Percentiles rank a stretch among this genome's conserved stretches.
phyloP scores from a whole-genome alignment of 179 eudicot genomes.

The Dionaea muscipula region DNA sequence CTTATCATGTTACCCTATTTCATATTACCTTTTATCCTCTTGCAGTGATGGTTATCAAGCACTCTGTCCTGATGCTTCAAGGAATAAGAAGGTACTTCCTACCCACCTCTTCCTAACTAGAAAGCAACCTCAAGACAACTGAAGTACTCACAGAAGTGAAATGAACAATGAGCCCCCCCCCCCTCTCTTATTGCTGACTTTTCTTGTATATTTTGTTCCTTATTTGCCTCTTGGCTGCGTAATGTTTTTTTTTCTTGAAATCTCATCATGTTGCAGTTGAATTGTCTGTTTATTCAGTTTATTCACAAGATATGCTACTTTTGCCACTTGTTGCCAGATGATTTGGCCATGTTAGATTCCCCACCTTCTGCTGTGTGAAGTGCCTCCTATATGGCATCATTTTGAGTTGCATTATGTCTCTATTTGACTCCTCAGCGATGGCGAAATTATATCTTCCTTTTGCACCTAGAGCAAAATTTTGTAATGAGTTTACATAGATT shows the following conservation, averaged over 20 bases:
- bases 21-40: constrained; percentile 6
- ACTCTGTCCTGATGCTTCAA: constrained; percentile 13
- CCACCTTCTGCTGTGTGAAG: too few relatives aligned
- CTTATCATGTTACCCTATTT: not conserved
- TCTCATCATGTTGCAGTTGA: not conserved
- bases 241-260: not conserved
- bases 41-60: constrained; percentile 23
- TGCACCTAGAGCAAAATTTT: too few relatives aligned
- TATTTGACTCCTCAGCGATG: too few relatives aligned
- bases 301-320: not conserved
- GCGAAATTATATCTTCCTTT: too few relatives aligned
- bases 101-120: not conserved
- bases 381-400: too few relatives aligned
- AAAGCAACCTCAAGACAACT: not conserved
- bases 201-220: not conserved
- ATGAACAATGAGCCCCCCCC: too few relatives aligned
- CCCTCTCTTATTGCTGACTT: not conserved
- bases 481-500: too few relatives aligned
- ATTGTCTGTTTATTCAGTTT: not conserved
- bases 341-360: not conserved
- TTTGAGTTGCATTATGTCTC: too few relatives aligned
- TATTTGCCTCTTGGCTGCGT: not conserved
- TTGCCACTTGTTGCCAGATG: not conserved
- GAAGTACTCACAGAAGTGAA: too few relatives aligned
- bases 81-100: constrained; percentile 30